A percentile compares a stretch with the other conserved stretches of the same genome.
Conservation (phyloP, 352 stramenopile genomes). For the Globisporangium sylvaticum region DNA sequence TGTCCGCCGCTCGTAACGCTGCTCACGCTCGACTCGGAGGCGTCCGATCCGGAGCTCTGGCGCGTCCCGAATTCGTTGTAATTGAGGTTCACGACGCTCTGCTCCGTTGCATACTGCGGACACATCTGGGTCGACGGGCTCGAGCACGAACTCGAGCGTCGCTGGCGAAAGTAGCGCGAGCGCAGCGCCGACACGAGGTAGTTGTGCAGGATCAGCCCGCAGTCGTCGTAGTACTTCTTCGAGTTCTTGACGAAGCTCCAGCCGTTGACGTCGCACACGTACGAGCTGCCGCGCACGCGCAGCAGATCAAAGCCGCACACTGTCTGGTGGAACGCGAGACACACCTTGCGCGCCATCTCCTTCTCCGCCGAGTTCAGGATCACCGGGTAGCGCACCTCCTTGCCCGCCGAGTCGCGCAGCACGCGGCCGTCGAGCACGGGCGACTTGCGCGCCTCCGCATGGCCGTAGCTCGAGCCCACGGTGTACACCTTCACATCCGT, state of each 20-base stretch:
- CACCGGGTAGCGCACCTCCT: constrained; percentile 98
- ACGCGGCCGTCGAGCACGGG: constrained; percentile 96
- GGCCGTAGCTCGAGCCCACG: constrained; percentile 97
- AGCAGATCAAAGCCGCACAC: constrained; percentile 99
- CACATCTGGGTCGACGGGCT: constrained; percentile 57
- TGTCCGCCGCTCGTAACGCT: constrained; percentile 44
- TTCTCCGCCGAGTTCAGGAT: constrained; percentile 98
- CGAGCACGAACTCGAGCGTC: constrained; percentile 45
- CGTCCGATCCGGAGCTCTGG: constrained; percentile 60
- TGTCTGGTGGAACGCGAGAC: constrained; percentile 96
- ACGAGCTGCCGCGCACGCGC: constrained; percentile 88
- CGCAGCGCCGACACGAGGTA: constrained; percentile 80
- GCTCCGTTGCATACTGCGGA: constrained; percentile 74
- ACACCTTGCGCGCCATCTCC: constrained; percentile 95
- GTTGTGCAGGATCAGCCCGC: constrained; percentile 92
- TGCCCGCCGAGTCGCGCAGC: constrained; percentile 93
- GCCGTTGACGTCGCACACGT: constrained; percentile 99
- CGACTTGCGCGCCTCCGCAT: constrained; percentile 98
- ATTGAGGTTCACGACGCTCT: constrained; percentile 22
- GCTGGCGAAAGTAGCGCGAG: constrained; percentile 74
- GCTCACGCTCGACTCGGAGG: constrained; percentile 64
- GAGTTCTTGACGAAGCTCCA: constrained; percentile 99
- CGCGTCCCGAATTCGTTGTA: constrained; percentile 32
- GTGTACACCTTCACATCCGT: constrained; percentile 99
- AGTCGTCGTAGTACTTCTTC: constrained; percentile 99